Conservation (phyloP, 139 green algal species). For the Chlamydomonas sp. region DNA sequence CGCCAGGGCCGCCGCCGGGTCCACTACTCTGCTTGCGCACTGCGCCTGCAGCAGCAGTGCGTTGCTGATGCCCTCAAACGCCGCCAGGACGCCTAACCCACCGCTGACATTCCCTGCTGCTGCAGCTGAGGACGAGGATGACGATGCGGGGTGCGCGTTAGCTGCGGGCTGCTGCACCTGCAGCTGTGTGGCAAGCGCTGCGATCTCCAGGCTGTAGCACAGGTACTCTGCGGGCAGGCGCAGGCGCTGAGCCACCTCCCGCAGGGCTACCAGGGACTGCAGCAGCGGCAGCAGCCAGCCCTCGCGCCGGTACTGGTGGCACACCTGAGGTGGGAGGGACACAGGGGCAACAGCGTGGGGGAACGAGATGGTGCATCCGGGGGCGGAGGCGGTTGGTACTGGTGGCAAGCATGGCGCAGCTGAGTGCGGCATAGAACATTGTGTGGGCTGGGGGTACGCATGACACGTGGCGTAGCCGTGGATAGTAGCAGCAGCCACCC, state of each 20-base stretch:
- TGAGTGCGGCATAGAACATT: too few relatives aligned
- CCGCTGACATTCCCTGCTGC: not conserved
- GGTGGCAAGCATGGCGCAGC: too few relatives aligned
- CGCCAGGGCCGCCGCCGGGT: not conserved
- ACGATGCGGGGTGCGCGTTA: not conserved
- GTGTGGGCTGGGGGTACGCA: too few relatives aligned
- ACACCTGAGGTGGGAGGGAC: constrained; percentile 7
- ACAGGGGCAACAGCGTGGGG: not conserved
- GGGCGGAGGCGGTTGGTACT: not conserved
- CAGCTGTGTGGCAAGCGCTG: constrained; percentile 41
- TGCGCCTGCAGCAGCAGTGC: not conserved
- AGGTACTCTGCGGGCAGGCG: constrained; percentile 57
- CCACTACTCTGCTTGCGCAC: not conserved
- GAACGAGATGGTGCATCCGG: not conserved
- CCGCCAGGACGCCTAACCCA: not conserved
- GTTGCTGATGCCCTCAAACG: not conserved
- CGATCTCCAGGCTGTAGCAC: constrained; percentile 69
- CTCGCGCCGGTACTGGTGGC: constrained; percentile 58
- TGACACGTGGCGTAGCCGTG: too few relatives aligned
- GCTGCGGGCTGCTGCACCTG: constrained; percentile 4
- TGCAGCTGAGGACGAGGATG: not conserved
- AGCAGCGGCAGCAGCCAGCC: constrained; percentile 61
- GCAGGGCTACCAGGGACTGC: constrained; percentile 55
- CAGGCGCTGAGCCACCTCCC: constrained; percentile 65
- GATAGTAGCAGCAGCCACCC: too few relatives aligned